Conservation (phyloP, 371 early-diverging fungal genomes). For the Circinella minor region DNA sequence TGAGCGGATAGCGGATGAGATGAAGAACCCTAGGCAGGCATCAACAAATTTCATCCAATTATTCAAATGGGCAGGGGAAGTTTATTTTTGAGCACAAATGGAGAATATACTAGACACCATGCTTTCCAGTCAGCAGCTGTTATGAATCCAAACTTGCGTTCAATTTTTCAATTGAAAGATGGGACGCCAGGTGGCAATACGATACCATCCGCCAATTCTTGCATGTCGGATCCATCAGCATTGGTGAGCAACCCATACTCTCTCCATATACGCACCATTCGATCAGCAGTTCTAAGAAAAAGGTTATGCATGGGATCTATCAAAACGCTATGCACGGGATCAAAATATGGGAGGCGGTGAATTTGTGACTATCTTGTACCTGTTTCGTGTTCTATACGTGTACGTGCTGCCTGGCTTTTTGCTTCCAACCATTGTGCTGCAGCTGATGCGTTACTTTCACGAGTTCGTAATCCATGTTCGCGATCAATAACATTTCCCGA, state of each 20-base stretch:
- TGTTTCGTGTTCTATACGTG: not conserved
- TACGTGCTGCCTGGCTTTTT: not conserved
- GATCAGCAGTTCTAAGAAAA: conserved; percentile 13
- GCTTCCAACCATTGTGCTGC: not conserved
- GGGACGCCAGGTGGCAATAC: not conserved
- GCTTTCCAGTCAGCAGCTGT: conserved; percentile 11
- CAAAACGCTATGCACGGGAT: conserved; percentile 1
- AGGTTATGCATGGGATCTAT: conserved; percentile 23
- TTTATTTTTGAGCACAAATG: not conserved
- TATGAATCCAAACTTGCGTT: not conserved
- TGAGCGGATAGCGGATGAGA: no score
- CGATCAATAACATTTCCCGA: conserved; percentile 1
- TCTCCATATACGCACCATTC: conserved; percentile 1
- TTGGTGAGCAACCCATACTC: not conserved
- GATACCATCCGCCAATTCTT: not conserved
- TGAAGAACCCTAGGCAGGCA: no score
- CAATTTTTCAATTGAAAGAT: not conserved
- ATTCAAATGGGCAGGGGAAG: not conserved
- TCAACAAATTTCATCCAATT: conserved; percentile 12
- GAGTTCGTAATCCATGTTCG: not conserved
- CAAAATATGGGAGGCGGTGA: conserved; percentile 15
- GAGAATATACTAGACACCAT: conserved; percentile 2
- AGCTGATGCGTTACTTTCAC: not conserved
- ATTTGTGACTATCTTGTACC: conserved; percentile 14
- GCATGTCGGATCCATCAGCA: not conserved